Evolutionary conservation across 2,329 filamentous ascomycete species (phyloP).

Genomic region (Colletotrichum scovillei): DNA sequence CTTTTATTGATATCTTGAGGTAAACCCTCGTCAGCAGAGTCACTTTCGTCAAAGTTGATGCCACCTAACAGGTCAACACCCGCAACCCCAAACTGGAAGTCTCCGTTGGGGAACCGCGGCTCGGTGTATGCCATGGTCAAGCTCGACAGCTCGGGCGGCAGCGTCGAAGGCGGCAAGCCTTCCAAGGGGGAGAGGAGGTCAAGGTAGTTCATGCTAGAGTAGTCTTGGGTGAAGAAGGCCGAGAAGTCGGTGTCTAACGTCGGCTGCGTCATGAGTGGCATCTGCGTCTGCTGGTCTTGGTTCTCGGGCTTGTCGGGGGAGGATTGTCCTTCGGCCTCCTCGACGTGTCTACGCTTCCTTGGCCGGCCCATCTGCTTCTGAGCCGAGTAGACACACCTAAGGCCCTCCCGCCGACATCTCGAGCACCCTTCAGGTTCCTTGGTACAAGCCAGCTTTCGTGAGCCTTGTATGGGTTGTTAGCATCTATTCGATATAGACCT

Average conservation of each 20-base stretch:
- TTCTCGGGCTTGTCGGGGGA: constrained; percentile 1
- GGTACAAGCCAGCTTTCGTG: constrained; percentile 73
- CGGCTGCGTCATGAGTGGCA: constrained; percentile 27
- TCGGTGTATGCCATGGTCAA: constrained; percentile 28
- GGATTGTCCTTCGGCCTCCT: constrained; percentile 40
- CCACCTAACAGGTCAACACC: constrained; percentile 45
- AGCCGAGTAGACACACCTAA: constrained; percentile 70
- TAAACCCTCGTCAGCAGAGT: constrained; percentile 40
- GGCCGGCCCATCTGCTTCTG: constrained; percentile 77
- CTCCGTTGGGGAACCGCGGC: constrained; percentile 28
- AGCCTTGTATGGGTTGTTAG: constrained; percentile 54
- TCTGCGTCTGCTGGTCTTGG: constrained; percentile 5
- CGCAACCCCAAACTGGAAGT: constrained; percentile 36
- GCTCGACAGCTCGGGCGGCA: constrained; percentile 11
- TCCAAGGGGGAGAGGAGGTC: constrained; percentile 44
- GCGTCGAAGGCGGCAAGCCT: constrained; percentile 20
- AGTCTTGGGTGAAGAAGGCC: constrained; percentile 46
- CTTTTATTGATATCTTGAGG: constrained; percentile 43
- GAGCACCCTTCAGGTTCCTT: constrained; percentile 71
- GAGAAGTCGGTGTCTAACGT: constrained; percentile 46
- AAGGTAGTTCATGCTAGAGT: constrained; percentile 47
- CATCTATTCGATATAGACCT: neutral
- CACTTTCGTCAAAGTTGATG: constrained; percentile 48
- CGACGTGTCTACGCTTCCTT: constrained; percentile 62
- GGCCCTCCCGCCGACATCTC: constrained; percentile 67